Evolutionary conservation across 1,284 basidiomycete genomes (phyloP).

Genomic region (Trichosporon sp.): DNA sequence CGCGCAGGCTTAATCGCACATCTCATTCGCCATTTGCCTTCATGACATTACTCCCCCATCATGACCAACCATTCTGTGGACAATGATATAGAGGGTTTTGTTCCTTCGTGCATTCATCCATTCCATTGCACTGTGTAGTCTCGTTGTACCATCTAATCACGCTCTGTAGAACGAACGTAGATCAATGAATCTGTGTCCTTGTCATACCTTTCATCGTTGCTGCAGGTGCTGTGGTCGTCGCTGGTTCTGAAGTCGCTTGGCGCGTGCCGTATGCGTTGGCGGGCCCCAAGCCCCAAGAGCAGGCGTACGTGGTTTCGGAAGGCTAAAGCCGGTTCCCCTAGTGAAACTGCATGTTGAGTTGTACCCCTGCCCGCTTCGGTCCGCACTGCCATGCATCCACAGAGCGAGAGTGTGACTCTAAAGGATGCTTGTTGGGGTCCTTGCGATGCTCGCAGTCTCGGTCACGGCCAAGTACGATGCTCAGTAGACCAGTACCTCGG

Average conservation of each 20-base stretch:
- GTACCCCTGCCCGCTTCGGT: background rate
- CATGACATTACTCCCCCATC: slow-evolving; percentile 3
- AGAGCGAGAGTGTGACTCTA: background rate
- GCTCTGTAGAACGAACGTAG: slow-evolving; percentile 24
- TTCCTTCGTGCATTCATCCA: slow-evolving; percentile 6
- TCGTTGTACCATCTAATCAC: slow-evolving; percentile 24
- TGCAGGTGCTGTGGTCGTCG: background rate
- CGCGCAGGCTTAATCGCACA: slow-evolving; percentile 40
- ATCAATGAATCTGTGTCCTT: slow-evolving; percentile 16
- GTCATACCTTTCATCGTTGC: background rate
- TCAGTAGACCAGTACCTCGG: background rate
- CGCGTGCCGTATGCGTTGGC: background rate
- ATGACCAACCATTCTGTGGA: slow-evolving; percentile 12
- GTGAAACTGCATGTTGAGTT: background rate
- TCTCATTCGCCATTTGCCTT: background rate
- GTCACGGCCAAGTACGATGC: background rate
- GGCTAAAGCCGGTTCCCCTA: background rate
- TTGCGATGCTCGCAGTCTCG: background rate
- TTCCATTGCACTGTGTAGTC: slow-evolving; percentile 18
- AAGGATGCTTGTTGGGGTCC: background rate
- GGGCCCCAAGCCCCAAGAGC: background rate
- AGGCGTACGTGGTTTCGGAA: background rate
- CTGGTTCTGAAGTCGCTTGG: background rate
- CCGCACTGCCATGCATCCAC: background rate
- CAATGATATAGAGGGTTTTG: slow-evolving; percentile 17